Base-by-base conservation (phyloP, 306 rosid species). In the Heteromeles arbutifolia region DNA sequence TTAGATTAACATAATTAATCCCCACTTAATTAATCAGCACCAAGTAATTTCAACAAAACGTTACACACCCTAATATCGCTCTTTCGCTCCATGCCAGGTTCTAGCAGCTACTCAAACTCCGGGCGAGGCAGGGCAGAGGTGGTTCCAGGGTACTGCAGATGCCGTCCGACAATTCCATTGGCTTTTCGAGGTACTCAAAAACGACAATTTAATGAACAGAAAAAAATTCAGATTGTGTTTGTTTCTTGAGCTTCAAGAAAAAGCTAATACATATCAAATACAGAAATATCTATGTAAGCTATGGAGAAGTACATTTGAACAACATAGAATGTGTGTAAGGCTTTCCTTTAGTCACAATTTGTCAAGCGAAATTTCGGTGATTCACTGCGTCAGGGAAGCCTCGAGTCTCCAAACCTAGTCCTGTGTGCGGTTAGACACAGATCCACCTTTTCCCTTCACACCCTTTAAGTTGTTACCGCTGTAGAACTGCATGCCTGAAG, bases 141-240 rank as follows among this genome's bases (percentile, higher is more conserved):
- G 98, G 98, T 94, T 94, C 84, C 98, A 81, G 80, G 98, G 97
- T 67, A 92, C 97, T 45, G 98, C 98, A 72, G 98, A 94, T 77
- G 98, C 98, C n/a, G 97, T 92, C 64, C 58, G 98, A n/a, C 98
- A 94, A 80, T 94, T 94, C 86, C 97, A 94, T 80, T 94, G 98
- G 97, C 97, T 91, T 77, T 94, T 94, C 79, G 98, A 94, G 98
- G 98, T 91, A 81, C 70, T 52, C 26, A 59, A 41, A n/a, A 26
- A 24, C 59, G 37, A 2, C 19, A 41, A 29, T 26, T n/a, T 19
- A 0, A 8, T 44, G 18, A 26, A 41, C 6, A 25, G 21, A 22
- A 14, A 26, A 7, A 59, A 31, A 29, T 39, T 17, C 14, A 44
- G n/a, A 44, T 19, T 19, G 44, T 61, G 6, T 12, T 64, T 64